phyloP scores from a whole-genome alignment of 192 early-diverging fungal species.

The Mortierella antarctica region DNA sequence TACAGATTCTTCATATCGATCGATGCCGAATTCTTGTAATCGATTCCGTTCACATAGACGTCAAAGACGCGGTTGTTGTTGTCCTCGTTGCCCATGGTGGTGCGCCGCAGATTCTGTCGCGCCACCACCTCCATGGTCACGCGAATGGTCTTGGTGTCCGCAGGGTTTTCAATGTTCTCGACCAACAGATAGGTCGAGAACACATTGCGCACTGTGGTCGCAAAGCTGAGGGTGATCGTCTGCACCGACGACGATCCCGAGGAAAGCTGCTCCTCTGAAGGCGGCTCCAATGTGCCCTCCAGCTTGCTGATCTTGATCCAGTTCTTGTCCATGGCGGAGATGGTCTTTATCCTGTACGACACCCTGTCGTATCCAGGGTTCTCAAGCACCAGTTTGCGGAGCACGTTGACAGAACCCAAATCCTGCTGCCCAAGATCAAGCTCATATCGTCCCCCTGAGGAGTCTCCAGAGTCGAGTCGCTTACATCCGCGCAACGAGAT shows the following conservation, averaged over 20 bases:
- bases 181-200: constrained; percentile 79
- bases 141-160: constrained; percentile 78
- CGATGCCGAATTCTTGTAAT: constrained; percentile 56
- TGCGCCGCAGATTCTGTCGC: constrained; percentile 58
- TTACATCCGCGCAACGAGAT: constrained; percentile 78
- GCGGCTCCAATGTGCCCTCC: constrained; percentile 77
- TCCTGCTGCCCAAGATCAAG: constrained; percentile 87
- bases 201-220: constrained; percentile 66
- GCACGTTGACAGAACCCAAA: constrained; percentile 61
- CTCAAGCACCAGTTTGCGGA: constrained; percentile 76
- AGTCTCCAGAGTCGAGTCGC: constrained; percentile 58
- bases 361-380: constrained; percentile 62
- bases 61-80: constrained; percentile 78
- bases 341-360: constrained; percentile 69
- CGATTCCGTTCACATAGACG: constrained; percentile 75
- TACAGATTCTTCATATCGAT: constrained; percentile 78
- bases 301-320: constrained; percentile 76
- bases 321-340: constrained; percentile 64
- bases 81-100: constrained; percentile 31
- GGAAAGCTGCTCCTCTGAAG: constrained; percentile 28
- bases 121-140: constrained; percentile 74
- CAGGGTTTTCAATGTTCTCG: constrained; percentile 77
- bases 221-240: constrained; percentile 72
- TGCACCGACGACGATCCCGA: constrained; percentile 41
- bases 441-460: constrained; percentile 75